These are phyloP conservation scores for Coemansia sp. DNA, from an alignment of 192 early-diverging fungal species.

Conservation along the genomic window DNA sequence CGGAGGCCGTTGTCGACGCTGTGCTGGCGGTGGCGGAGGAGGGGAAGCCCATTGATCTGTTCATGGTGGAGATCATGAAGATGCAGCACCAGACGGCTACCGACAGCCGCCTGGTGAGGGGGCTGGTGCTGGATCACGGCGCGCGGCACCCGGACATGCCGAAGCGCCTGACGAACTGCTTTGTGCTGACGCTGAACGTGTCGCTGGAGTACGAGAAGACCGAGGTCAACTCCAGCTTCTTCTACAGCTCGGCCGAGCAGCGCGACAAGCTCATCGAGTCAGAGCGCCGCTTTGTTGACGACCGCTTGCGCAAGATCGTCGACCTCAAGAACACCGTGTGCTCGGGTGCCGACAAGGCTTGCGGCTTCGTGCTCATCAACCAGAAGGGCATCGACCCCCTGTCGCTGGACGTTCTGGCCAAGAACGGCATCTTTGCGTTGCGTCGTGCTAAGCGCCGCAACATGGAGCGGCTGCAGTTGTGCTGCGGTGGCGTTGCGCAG, in stretches of 20 bases:
- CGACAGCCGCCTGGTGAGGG: conserved; percentile 91
- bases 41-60: conserved; percentile 91
- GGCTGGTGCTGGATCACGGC: conserved; percentile 97
- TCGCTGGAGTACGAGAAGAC: conserved; percentile 99
- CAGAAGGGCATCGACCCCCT: conserved; percentile 99
- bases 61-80: conserved; percentile 99
- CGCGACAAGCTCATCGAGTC: conserved; percentile 98
- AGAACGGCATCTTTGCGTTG: conserved; percentile 92
- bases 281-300: conserved; percentile 94
- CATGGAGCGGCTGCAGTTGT: conserved; percentile 98
- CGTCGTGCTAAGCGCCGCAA: conserved; percentile 98
- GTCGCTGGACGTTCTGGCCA: conserved; percentile 93
- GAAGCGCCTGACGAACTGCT: conserved; percentile 88
- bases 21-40: conserved; percentile 83
- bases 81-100: conserved; percentile 99
- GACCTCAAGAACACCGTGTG: conserved; percentile 97
- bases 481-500: conserved; percentile 92
- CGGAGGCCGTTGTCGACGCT: conserved; percentile 96
- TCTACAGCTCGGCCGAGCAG: conserved; percentile 97
- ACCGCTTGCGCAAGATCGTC: conserved; percentile 89
- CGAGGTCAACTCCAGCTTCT: conserved; percentile 99
- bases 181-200: conserved; percentile 93
- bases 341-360: conserved; percentile 70
- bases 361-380: conserved; percentile 97
- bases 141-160: conserved; percentile 99